These are phyloP conservation scores for Aspergillus hiratsukae DNA, from an alignment of 2,329 filamentous ascomycete genomes.

Conservation along the genomic window DNA sequence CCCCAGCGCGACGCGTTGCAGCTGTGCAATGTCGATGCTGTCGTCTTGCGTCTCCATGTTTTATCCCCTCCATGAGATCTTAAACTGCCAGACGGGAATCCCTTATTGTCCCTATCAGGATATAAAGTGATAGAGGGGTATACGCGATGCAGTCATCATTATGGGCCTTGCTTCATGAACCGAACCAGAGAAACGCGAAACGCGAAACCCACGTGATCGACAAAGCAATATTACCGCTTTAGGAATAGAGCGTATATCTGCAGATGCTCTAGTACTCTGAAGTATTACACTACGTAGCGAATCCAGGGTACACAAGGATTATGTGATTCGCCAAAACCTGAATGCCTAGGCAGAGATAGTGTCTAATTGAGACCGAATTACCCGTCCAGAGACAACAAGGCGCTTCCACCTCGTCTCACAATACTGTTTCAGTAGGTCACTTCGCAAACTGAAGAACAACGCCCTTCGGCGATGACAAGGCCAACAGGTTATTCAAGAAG, in stretches of 20 bases:
- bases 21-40: constrained; percentile 37
- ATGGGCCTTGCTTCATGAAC: background rate
- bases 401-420: background rate
- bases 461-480: background rate
- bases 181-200: constrained; percentile 25
- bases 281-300: background rate
- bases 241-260: constrained; percentile 5
- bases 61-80: background rate
- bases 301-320: background rate
- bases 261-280: background rate
- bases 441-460: background rate
- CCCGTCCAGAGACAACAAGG: background rate
- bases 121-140: background rate
- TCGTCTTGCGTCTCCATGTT: constrained; percentile 38
- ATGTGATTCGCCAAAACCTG: background rate
- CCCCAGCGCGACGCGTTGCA: constrained; percentile 40
- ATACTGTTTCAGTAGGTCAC: background rate
- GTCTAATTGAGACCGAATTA: background rate
- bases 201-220: constrained; percentile 26
- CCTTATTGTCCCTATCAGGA: background rate
- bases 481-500: background rate
- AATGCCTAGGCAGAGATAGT: background rate
- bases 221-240: constrained; percentile 23
- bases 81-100: background rate
- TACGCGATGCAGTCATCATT: background rate